A percentile compares a stretch with the other conserved stretches of the same genome.
phyloP scores from a whole-genome alignment of 805 yeast genomes.

The Lachancea sp. region DNA sequence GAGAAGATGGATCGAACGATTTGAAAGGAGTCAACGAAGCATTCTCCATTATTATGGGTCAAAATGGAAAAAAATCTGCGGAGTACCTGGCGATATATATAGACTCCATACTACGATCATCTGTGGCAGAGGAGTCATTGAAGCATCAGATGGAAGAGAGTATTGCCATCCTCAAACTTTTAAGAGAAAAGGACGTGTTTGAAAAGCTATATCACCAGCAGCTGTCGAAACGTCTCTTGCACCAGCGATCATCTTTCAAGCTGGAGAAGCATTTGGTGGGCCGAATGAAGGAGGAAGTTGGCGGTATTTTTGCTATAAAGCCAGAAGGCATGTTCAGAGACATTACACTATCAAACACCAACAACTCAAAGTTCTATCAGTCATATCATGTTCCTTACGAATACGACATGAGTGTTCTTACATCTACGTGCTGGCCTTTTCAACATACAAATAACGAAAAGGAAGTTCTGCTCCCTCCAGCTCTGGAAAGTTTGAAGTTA shows the following conservation, averaged over 20 bases:
- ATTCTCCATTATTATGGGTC: slow-evolving; percentile 55
- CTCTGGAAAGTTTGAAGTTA: slow-evolving; percentile 37
- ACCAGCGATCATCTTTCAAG: slow-evolving; percentile 46
- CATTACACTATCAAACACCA: slow-evolving; percentile 51
- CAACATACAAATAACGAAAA: slow-evolving; percentile 34
- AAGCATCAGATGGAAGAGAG: slow-evolving; percentile 47
- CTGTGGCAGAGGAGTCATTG: slow-evolving; percentile 21
- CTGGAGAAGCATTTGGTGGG: slow-evolving; percentile 64
- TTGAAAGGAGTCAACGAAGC: slow-evolving; percentile 54
- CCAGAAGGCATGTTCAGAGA: slow-evolving; percentile 86
- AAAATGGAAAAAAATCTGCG: slow-evolving; percentile 37
- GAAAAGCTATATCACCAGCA: slow-evolving; percentile 81
- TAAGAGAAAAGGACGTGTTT: slow-evolving; percentile 79
- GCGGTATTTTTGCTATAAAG: slow-evolving; percentile 70
- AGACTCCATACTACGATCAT: slow-evolving; percentile 50
- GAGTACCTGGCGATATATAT: slow-evolving; percentile 53
- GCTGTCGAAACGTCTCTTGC: slow-evolving; percentile 69
- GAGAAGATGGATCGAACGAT: slow-evolving; percentile 43
- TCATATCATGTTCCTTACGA: slow-evolving; percentile 19
- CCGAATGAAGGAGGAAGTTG: slow-evolving; percentile 67
- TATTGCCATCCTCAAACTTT: slow-evolving; percentile 55
- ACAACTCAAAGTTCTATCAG: slow-evolving; percentile 36
- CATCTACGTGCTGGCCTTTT: slow-evolving; percentile 65
- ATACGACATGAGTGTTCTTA: slow-evolving; percentile 48
- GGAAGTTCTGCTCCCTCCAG: slow-evolving; percentile 39